Evolutionary conservation across 1,139 yeast species (phyloP), one percentile per base, ranked within the genome.

Genomic region (Geotrichum histeridarum): DNA sequence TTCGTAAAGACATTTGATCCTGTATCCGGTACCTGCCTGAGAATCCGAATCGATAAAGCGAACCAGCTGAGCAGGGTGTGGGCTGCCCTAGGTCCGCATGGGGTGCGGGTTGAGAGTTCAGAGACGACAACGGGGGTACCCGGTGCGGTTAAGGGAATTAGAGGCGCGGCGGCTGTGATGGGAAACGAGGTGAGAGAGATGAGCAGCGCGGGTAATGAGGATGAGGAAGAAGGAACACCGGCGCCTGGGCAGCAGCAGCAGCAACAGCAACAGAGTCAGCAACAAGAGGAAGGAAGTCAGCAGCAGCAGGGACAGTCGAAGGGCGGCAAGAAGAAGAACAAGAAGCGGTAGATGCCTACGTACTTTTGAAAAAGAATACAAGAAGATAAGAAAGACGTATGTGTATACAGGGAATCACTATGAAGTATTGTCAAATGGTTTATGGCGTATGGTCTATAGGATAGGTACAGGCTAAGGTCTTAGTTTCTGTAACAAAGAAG

Each of bases 61-160:
- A 90, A 90, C 69, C 96, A 90, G 67, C 78, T 91, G 43, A 84
- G 93, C 15, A 79, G 93, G 63, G 69, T 91, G 35, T 72, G 89
- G 67, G 81, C 88, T 41, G 89, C 91, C n/a, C 67, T 90, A 51
- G 97, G 97, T 0, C 96, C 97, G 3, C 77, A 80, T 58, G 93
- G 94, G 2, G 86, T 86, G n/a, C 65, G 63, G 37, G 58, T 51
- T 33, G 54, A 14, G 9, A 38, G 33, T 53, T 4, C 43, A 39
- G 31, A 3, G 4, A 3, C 37, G 30, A 8, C 9, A n/a, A 4
- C 51, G 31, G 46, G 56, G 2, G 59, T 57, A 11, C 43, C 58
- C n/a, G n/a, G n/a, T 9, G 49, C 51, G 17, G n/a, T 6, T 2
- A 54, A 42, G 22, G 47, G 54, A 42, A 54, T 53, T 9, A 53